Conservation (phyloP, 164 flowering plant species). For the Akebia trifoliata region DNA sequence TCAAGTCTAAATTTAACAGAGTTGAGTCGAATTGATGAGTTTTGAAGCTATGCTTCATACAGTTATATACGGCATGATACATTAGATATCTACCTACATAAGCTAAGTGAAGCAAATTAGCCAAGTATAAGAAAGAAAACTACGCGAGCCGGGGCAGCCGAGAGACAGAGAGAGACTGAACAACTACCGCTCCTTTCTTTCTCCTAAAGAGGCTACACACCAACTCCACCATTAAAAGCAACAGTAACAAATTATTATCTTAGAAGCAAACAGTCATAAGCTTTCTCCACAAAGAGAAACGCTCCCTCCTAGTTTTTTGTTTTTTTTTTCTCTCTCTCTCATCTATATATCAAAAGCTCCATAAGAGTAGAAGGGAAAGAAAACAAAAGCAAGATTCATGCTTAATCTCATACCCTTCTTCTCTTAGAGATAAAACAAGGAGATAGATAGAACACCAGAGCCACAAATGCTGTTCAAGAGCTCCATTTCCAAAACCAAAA, state of each 20-base stretch:
- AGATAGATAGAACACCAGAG: background rate
- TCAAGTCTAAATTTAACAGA: no score
- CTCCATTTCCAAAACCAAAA: slow-evolving; percentile 47
- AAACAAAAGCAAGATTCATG: background rate
- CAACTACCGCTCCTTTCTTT: slow-evolving; percentile 3
- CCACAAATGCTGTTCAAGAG: slow-evolving; percentile 44
- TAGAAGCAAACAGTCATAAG: background rate
- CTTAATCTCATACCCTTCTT: background rate
- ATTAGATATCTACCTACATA: no score
- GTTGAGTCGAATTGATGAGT: no score
- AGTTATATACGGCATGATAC: no score
- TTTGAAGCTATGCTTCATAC: no score
- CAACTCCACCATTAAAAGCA: slow-evolving; percentile 13
- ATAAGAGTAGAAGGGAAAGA: background rate
- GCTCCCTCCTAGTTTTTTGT: background rate
- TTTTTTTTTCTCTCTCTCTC: background rate
- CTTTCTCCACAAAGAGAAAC: background rate
- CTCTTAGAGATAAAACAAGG: background rate
- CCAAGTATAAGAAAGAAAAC: no score
- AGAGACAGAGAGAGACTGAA: background rate
- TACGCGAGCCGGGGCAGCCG: no score
- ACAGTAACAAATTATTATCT: background rate
- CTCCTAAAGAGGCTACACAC: background rate
- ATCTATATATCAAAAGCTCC: slow-evolving; percentile 7
- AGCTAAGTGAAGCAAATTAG: no score